These are phyloP conservation scores for Debaryomyces sp. DNA, from an alignment of 1,139 yeast genomes.

Conservation along the genomic window DNA sequence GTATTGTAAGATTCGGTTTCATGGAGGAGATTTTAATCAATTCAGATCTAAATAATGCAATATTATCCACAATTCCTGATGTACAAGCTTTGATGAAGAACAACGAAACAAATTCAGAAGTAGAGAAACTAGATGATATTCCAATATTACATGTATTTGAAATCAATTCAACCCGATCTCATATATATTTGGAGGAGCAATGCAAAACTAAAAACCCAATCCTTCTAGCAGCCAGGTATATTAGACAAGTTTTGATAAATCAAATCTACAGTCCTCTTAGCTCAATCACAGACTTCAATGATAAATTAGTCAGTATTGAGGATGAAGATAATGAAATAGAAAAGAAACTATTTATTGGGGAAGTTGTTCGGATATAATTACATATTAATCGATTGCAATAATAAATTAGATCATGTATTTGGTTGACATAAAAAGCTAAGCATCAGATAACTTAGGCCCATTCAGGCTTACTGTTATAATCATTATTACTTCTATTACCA, in stretches of 20 bases:
- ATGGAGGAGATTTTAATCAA: slow-evolving; percentile 42
- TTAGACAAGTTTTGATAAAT: slow-evolving; percentile 28
- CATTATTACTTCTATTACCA: slow-evolving; percentile 26
- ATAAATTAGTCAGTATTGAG: slow-evolving; percentile 23
- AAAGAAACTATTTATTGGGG: slow-evolving; percentile 32
- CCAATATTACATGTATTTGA: slow-evolving; percentile 43
- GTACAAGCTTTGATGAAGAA: slow-evolving; percentile 13
- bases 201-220: slow-evolving; percentile 23
- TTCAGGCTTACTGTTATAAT: slow-evolving; percentile 38
- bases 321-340: slow-evolving; percentile 27
- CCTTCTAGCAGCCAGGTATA: slow-evolving; percentile 13
- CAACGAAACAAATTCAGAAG: background rate
- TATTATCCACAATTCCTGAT: slow-evolving; percentile 28
- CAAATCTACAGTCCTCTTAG: slow-evolving; percentile 31
- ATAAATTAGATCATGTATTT: background rate
- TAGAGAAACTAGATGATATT: slow-evolving; percentile 9
- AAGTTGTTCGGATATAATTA: slow-evolving; percentile 23
- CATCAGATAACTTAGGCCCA: slow-evolving; percentile 32
- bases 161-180: slow-evolving; percentile 33
- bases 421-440: background rate
- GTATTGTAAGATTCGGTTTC: slow-evolving; percentile 49
- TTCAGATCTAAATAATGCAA: slow-evolving; percentile 24
- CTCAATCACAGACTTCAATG: slow-evolving; percentile 29
- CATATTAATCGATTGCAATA: background rate
- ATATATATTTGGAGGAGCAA: slow-evolving; percentile 19